A percentile compares a stretch with the other conserved stretches of the same genome.
Evolutionary conservation across 2,329 filamentous ascomycete species (phyloP).

Genomic region (Pseudohalonectria lignicola): DNA sequence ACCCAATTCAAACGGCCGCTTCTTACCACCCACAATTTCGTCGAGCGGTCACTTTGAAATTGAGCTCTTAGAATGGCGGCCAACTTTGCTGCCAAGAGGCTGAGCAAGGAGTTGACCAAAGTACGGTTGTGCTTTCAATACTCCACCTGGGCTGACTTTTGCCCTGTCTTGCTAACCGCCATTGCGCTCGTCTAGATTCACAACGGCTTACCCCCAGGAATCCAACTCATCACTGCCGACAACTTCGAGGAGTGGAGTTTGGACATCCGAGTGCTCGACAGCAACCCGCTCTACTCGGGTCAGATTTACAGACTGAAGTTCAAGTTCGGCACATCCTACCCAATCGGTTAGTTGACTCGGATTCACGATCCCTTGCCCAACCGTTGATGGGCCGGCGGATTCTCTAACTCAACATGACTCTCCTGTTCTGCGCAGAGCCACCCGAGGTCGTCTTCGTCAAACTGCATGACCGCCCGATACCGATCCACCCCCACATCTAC

Average conservation of each 20-base stretch:
- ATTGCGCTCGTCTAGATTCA: slow-evolving; percentile 31
- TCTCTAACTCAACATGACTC: too few relatives aligned
- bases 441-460: slow-evolving; percentile 87
- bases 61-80: too few relatives aligned
- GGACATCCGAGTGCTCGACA: slow-evolving; percentile 83
- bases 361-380: neutral
- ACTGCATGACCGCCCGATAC: slow-evolving; percentile 56
- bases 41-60: too few relatives aligned
- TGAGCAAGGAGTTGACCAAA: slow-evolving; percentile 50
- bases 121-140: slow-evolving; percentile 17
- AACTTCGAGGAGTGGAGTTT: slow-evolving; percentile 84
- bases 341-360: slow-evolving; percentile 56
- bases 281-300: slow-evolving; percentile 76
- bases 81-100: slow-evolving; percentile 41
- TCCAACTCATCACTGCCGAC: slow-evolving; percentile 69
- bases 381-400: too few relatives aligned
- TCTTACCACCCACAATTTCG: too few relatives aligned
- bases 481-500: slow-evolving; percentile 96
- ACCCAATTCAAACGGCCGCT: too few relatives aligned
- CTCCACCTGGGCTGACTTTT: neutral
- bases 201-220: slow-evolving; percentile 52
- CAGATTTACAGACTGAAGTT: slow-evolving; percentile 82
- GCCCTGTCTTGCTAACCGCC: too few relatives aligned
- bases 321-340: slow-evolving; percentile 72
- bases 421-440: slow-evolving; percentile 65